Percentiles rank a stretch among this genome's conserved stretches.
These are phyloP conservation scores for Alternaria angustiovoidea DNA, from an alignment of 2,329 filamentous ascomycete genomes.

Conservation along the genomic window DNA sequence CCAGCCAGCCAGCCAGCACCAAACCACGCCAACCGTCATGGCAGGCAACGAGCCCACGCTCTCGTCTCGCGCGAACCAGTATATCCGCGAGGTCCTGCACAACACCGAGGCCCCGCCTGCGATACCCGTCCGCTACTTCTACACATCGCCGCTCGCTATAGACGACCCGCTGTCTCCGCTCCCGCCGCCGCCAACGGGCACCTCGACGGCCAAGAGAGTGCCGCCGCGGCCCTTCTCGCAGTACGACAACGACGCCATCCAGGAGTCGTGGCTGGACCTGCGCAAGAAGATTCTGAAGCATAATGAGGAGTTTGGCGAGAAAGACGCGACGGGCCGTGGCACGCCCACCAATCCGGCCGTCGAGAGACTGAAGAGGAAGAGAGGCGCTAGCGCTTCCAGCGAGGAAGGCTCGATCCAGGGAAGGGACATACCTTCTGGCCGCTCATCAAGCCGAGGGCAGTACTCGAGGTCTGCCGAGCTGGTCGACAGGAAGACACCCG, in stretches of 20 bases:
- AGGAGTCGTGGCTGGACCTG: conserved; percentile 77
- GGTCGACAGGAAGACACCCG: conserved; percentile 28
- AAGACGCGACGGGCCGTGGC: conserved; percentile 29
- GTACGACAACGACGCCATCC: conserved; percentile 80
- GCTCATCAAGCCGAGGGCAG: conserved; percentile 31
- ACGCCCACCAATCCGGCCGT: conserved; percentile 46
- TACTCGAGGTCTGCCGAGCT: conserved; percentile 44
- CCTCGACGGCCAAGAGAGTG: conserved; percentile 60
- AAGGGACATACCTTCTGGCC: conserved; percentile 39
- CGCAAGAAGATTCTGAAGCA: conserved; percentile 58
- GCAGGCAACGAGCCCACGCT: conserved; percentile 30
- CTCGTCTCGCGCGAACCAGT: conserved; percentile 51
- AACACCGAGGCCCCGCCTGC: conserved; percentile 44
- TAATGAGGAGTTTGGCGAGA: conserved; percentile 50
- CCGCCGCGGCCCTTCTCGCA: conserved; percentile 79
- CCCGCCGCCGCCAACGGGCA: conserved; percentile 60
- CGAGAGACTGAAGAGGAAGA: conserved; percentile 45
- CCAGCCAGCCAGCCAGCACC: background rate
- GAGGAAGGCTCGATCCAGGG: conserved; percentile 33
- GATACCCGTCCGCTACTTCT: conserved; percentile 71
- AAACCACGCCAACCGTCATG: conserved; percentile 22
- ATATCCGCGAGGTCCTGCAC: conserved; percentile 57
- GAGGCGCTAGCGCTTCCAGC: conserved; percentile 40
- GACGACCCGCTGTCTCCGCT: conserved; percentile 84
- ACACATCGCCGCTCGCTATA: conserved; percentile 80